Base-by-base conservation (phyloP, 495 filamentous ascomycete genomes). In the Trichoderma gamsii region DNA sequence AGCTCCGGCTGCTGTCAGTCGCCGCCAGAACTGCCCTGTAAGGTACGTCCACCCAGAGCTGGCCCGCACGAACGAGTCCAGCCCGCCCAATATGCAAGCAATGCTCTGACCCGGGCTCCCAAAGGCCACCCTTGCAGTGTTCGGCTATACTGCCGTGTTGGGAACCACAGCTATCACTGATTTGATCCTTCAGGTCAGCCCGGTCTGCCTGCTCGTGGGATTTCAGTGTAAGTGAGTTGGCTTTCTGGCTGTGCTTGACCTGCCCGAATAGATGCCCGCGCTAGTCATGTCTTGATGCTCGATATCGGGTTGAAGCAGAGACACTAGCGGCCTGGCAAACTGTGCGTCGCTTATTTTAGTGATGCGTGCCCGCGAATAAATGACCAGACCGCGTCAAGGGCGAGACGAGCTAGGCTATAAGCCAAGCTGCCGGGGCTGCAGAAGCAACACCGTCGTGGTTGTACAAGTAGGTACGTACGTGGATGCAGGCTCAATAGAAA, bases 171-270 rank as follows among this genome's bases (percentile, higher is more conserved):
- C 56, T 32, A 29, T 21, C 56, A 15, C 16, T 32, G 56, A 32
- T 61, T 38, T 61, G 56, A 61, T 61, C 56, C 56, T 61, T 61
- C 56, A 61, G 49, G 56, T 61, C 56, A 61, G 56, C 56, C 56
- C 27, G 23, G 23, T 61, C 27, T 32, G 21, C 21, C 52, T 59
- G 23, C 56, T 61, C 56, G 56, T 61, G 56, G 56, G 56, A 61
- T 35, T 56, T 61, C 9, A 61, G 32, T 32, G 0, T 15, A 32
- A 61, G 56, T 61, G 25, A 32, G 9, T 32, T 61, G 44, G 2
- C 15, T 4, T 16, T n/a, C 13, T 11, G 44, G 6, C 56, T 27
- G 23, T 61, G 23, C n/a, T 61, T 32, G 11, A 61, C 56, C 56
- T 18, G 56, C 56, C 56, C 56, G 16, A 61, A 61, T 61, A 27